Base-by-base conservation (phyloP, 2,329 filamentous ascomycete genomes). In the Hypoxylon sp. region DNA sequence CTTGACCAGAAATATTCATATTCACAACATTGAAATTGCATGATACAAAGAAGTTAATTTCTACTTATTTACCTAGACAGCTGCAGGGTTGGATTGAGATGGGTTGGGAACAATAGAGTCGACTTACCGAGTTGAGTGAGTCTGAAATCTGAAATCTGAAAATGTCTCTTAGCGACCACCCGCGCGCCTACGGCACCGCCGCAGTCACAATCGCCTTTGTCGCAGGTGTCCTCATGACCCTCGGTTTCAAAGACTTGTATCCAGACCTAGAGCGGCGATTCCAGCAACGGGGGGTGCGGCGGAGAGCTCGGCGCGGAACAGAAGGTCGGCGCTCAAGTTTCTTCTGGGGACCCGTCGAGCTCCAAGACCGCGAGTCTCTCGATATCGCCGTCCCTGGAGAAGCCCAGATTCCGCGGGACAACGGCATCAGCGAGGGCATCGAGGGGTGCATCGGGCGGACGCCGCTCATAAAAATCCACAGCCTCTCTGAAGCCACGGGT, bases 371-470 rank as follows among this genome's bases (percentile, higher is more conserved):
- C 67, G 86, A 89, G 2, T 13, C 41, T 6, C 10, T 19, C 10
- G 25, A 36, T 4, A 9, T 25, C 67, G 46, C 74, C 3, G 48
- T 53, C 19, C 56, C 72, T 59, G 74, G 61, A 13, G 74, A 60
- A 13, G 73, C 30, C 13, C 68, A 67, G 49, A 69, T 71, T 28
- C 71, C 58, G 60, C 71, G 72, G 53, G 55, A 70, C 30, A 53
- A 75, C 36, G 72, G 77, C 65, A 88, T 95, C 61, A 88, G 89
- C 13, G 87, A 93, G 61, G 96, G 96, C 17, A 92, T 99, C 66
- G 94, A 97, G 79, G 93, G 91, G 49, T 93, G 92, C 77, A 98
- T 99, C 77, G 96, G 96, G 62, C 92, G 97, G 80, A 99, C 96
- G 13, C 95, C 94, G 0, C 86, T 99, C 25, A 88, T 99, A 74